These are phyloP conservation scores for Volvariella volvacea DNA, from an alignment of 1,284 basidiomycete species.

Conservation along the genomic window DNA sequence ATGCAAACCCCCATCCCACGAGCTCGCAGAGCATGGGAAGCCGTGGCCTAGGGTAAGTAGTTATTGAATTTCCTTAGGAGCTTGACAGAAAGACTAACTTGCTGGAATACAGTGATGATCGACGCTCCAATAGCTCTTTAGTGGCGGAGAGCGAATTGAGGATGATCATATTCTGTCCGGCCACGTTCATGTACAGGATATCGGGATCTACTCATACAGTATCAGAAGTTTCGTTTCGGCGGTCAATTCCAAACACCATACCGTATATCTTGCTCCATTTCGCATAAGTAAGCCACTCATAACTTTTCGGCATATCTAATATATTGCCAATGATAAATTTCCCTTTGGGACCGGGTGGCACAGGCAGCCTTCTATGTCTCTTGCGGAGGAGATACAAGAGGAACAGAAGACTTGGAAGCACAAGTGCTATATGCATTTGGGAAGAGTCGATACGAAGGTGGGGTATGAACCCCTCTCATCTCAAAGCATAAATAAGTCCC, in stretches of 20 bases:
- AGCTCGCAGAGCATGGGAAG: neutral
- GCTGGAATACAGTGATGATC: constrained; percentile 17
- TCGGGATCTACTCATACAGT: constrained; percentile 1
- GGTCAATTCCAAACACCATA: neutral
- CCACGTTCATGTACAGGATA: constrained; percentile 6
- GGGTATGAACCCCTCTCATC: no score
- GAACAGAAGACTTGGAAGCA: no score
- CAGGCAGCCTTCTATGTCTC: neutral
- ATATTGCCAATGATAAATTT: constrained; percentile 9
- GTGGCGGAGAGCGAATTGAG: constrained; percentile 7
- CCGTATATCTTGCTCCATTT: constrained; percentile 9
- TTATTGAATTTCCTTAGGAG: no score
- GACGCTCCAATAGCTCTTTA: constrained; percentile 10
- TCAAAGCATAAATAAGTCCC: no score
- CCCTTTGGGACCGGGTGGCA: constrained; percentile 7
- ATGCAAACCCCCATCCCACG: neutral
- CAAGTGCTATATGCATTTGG: no score
- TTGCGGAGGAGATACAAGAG: no score
- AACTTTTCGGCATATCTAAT: constrained; percentile 6
- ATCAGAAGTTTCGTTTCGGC: neutral
- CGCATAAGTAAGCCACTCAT: constrained; percentile 9
- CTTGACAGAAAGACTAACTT: constrained; percentile 8
- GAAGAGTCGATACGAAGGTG: no score
- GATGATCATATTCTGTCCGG: constrained; percentile 14
- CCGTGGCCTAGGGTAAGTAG: neutral